A percentile compares a stretch with the other conserved stretches of the same genome.
phyloP scores from a whole-genome alignment of 495 filamentous ascomycete species.

The Neurospora sp. region DNA sequence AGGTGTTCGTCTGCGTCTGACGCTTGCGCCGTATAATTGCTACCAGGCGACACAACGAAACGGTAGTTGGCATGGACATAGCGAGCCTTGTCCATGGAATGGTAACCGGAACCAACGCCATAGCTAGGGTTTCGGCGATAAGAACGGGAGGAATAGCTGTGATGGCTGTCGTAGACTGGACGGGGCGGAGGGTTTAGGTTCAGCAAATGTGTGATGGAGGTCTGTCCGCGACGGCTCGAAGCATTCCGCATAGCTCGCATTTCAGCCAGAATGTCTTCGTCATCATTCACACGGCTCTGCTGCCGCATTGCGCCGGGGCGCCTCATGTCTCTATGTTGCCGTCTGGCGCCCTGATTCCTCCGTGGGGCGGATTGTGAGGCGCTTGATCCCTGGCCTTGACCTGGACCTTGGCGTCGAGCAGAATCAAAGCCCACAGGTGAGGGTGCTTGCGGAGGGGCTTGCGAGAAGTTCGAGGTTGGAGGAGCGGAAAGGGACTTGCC shows the following conservation, averaged over 20 bases:
- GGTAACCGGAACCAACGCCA: conserved; percentile 84
- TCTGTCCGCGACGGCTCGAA: conserved; percentile 81
- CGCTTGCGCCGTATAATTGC: conserved; percentile 68
- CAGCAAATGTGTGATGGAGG: conserved; percentile 93
- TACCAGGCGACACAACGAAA: conserved; percentile 81
- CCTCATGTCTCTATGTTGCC: conserved; percentile 56
- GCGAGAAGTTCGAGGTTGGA: conserved; percentile 13
- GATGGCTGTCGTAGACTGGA: conserved; percentile 46
- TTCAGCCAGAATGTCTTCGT: conserved; percentile 76
- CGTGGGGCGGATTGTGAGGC: conserved; percentile 45
- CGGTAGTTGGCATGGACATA: conserved; percentile 97
- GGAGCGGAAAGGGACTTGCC: conserved; percentile 34
- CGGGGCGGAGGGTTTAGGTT: conserved; percentile 79
- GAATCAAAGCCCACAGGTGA: conserved; percentile 39
- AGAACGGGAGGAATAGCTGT: conserved; percentile 40
- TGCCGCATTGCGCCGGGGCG: conserved; percentile 23
- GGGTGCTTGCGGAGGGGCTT: conserved; percentile 12
- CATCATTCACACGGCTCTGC: conserved; percentile 25
- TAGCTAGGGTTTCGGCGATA: conserved; percentile 59
- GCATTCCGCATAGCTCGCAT: conserved; percentile 74
- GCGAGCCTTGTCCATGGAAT: conserved; percentile 82
- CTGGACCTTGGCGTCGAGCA: conserved; percentile 49
- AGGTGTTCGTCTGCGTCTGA: conserved; percentile 82
- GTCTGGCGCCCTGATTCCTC: conserved; percentile 65
- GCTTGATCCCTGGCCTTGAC: conserved; percentile 45